A percentile compares a stretch with the other conserved stretches of the same genome.
Conservation (phyloP, 2,329 filamentous ascomycete species). For the Coniochaeta pulveracea region DNA sequence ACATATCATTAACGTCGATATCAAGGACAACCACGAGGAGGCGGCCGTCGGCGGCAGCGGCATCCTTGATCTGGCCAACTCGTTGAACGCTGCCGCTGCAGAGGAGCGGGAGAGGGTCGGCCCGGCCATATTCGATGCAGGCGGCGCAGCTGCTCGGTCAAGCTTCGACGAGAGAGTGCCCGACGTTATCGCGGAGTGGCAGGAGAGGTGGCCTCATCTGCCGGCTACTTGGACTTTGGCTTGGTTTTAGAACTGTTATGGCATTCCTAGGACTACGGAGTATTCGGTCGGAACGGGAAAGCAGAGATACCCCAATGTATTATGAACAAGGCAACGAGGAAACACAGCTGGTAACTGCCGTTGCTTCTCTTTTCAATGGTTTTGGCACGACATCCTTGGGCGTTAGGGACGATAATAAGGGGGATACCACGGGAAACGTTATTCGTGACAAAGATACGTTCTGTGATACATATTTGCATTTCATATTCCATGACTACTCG, state of each 20-base stretch:
- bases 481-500: too few relatives aligned
- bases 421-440: too few relatives aligned
- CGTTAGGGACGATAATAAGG: too few relatives aligned
- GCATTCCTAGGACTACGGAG: too few relatives aligned
- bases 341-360: too few relatives aligned
- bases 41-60: conserved; percentile 81
- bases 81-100: conserved; percentile 66
- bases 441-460: too few relatives aligned
- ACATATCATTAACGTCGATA: conserved; percentile 97
- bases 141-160: conserved; percentile 51
- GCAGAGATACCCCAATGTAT: too few relatives aligned
- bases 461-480: too few relatives aligned
- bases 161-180: conserved; percentile 91
- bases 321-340: too few relatives aligned
- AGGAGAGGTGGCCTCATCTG: conserved; percentile 85
- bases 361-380: too few relatives aligned
- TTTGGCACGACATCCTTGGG: too few relatives aligned
- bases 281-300: too few relatives aligned
- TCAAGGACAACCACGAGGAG: conserved; percentile 97
- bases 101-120: conserved; percentile 64
- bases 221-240: conserved; percentile 90
- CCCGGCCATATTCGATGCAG: conserved; percentile 56
- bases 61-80: conserved; percentile 82
- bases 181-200: conserved; percentile 84
- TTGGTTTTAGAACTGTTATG: conserved; percentile 60